Evolutionary conservation across 768 basidiomycete species (phyloP).

Genomic region (Suillus weaverae): DNA sequence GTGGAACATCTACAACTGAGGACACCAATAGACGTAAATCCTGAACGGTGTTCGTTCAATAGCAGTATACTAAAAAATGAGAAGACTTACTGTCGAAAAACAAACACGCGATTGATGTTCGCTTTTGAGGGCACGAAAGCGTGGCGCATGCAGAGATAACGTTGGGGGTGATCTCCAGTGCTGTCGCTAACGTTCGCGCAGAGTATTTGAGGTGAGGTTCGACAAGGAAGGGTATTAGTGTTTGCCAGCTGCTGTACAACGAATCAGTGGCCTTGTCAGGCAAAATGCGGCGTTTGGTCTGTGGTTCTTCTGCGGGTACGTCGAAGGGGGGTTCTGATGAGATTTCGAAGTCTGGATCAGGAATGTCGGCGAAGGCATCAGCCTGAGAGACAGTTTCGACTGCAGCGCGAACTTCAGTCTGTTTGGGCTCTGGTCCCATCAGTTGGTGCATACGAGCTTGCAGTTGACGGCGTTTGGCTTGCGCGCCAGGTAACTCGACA

Average conservation of each 20-base stretch:
- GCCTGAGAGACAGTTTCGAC: not conserved
- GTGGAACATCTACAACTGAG: slow-evolving; percentile 24
- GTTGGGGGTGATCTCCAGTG: not conserved
- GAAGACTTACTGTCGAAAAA: slow-evolving; percentile 10
- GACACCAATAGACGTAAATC: slow-evolving; percentile 16
- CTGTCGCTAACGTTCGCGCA: not conserved
- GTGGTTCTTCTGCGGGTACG: not conserved
- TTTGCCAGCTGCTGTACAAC: slow-evolving; percentile 6
- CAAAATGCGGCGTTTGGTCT: not conserved
- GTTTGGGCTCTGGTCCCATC: not conserved
- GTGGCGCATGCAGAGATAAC: slow-evolving; percentile 3
- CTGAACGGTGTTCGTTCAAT: slow-evolving; percentile 13
- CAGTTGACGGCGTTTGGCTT: slow-evolving; percentile 2
- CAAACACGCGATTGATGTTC: not conserved
- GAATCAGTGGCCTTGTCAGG: slow-evolving; percentile 4
- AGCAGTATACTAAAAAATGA: too few relatives aligned
- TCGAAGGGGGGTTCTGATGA: not conserved
- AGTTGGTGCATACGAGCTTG: slow-evolving; percentile 3
- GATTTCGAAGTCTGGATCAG: not conserved
- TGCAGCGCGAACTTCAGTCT: not conserved
- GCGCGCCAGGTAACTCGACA: slow-evolving; percentile 1
- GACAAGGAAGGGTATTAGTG: slow-evolving; percentile 3
- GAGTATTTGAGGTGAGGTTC: slow-evolving; percentile 1
- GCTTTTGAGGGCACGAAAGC: not conserved
- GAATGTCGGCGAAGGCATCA: not conserved